Evolutionary conservation across 2,329 filamentous ascomycete species (phyloP).

Genomic region (Acarospora socialis): DNA sequence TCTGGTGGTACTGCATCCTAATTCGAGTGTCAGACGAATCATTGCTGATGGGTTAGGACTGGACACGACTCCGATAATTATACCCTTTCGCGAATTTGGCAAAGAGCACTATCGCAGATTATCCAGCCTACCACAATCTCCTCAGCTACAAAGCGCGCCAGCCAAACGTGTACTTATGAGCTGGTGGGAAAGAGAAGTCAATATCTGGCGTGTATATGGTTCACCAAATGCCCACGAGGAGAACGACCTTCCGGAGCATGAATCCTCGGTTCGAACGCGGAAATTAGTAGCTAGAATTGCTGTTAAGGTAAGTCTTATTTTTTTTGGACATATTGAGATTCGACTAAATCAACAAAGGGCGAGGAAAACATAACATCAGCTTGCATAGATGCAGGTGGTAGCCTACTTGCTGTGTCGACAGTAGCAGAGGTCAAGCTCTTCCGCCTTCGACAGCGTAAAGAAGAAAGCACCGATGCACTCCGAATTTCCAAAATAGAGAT

Average conservation of each 20-base stretch:
- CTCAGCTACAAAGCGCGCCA: constrained; percentile 58
- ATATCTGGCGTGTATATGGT: constrained; percentile 56
- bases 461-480: constrained; percentile 44
- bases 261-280: constrained; percentile 24
- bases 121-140: constrained; percentile 67
- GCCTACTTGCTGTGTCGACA: constrained; percentile 63
- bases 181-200: constrained; percentile 84
- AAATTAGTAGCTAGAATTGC: constrained; percentile 57
- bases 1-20: constrained; percentile 62
- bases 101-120: constrained; percentile 70
- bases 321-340: constrained; percentile 26
- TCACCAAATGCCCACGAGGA: constrained; percentile 33
- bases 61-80: constrained; percentile 68
- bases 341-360: constrained; percentile 29
- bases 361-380: constrained; percentile 74
- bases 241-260: constrained; percentile 18
- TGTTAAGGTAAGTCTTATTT: constrained; percentile 25
- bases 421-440: constrained; percentile 64
- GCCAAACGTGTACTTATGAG: constrained; percentile 64
- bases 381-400: constrained; percentile 55
- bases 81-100: constrained; percentile 63
- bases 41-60: too few relatives aligned
- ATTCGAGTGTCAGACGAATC: constrained; percentile 1
- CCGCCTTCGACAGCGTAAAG: constrained; percentile 42
- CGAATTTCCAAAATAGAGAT: constrained; percentile 57